A percentile compares a stretch with the other conserved stretches of the same genome.
These are phyloP conservation scores for Xylaria castorea DNA, from an alignment of 495 filamentous ascomycete species.

Conservation along the genomic window DNA sequence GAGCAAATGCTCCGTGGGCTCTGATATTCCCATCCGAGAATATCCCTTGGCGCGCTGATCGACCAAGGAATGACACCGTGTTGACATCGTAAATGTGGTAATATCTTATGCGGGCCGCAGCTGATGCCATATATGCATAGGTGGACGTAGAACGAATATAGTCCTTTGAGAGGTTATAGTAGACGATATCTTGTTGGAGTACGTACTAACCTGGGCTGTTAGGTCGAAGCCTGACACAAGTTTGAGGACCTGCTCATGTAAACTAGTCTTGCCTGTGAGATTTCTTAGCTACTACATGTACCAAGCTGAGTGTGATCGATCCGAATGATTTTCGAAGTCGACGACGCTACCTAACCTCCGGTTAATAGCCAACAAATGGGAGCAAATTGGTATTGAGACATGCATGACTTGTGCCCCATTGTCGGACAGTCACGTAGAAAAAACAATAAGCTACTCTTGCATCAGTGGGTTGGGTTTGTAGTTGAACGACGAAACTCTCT, in stretches of 20 bases:
- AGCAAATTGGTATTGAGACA: background rate
- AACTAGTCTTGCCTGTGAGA: no score
- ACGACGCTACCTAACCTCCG: background rate
- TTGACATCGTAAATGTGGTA: background rate
- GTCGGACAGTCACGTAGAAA: conserved; percentile 5
- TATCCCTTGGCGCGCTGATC: background rate
- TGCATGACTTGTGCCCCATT: background rate
- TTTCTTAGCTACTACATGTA: background rate
- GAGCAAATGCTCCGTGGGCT: background rate
- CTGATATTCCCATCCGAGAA: background rate
- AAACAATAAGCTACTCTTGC: background rate
- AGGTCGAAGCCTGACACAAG: background rate
- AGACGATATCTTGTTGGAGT: background rate
- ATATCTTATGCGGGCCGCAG: background rate
- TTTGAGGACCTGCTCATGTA: background rate
- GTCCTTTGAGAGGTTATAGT: background rate
- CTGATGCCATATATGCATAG: background rate
- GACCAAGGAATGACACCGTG: background rate
- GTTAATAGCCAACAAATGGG: background rate
- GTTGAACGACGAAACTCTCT: background rate
- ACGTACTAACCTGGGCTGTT: background rate
- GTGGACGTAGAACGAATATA: background rate
- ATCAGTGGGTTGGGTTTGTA: background rate
- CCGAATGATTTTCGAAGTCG: background rate
- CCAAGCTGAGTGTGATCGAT: no score